Evolutionary conservation across 495 filamentous ascomycete genomes (phyloP), one percentile per base, ranked within the genome.

Genomic region (Penicillium herquei): DNA sequence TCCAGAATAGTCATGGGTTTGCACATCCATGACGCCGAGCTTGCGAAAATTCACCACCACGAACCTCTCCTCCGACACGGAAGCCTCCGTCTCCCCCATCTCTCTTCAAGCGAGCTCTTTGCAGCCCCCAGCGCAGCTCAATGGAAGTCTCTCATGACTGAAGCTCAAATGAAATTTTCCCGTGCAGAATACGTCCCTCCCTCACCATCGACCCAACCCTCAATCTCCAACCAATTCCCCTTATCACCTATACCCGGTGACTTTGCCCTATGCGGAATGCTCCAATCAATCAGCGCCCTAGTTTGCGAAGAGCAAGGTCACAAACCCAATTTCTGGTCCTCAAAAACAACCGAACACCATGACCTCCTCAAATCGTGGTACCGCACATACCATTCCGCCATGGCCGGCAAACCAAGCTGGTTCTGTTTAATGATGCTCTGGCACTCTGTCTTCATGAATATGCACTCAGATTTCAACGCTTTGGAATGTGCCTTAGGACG

Each of bases 401-500:
- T 47, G 26, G 12, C 21, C 8, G 39, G 21, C 18, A 55, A 46
- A 17, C 21, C 57, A n/a, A 18, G 33, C 34, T 59, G 52, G 46
- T 46, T 52, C 31, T 58, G 52, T 51, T 60, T 68, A 4, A 61
- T 64, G 48, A 59, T 64, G 13, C 63, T 71, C 17, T 72, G 71
- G 71, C 70, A 74, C 46, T 47, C 56, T 7, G 57, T 56, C 13
- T 71, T 70, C 60, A 67, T 71, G 14, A 51, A 51, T 17, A 44
- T 68, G 0, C 63, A 62, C 56, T 46, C 55, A 10, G 58, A 72
- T 44, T 58, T 68, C 11, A 62, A 71, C 40, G 51, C 56, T 10
- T 56, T 74, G 7, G 67, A 70, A 51, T 57, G 55, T 13, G 65
- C 56, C 16, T 47, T 54, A 4, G 62, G 65, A 1, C 52, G 65